A percentile compares a stretch with the other conserved stretches of the same genome.
Evolutionary conservation across 768 basidiomycete genomes (phyloP).

Genomic region (Multifurca ochricompacta): DNA sequence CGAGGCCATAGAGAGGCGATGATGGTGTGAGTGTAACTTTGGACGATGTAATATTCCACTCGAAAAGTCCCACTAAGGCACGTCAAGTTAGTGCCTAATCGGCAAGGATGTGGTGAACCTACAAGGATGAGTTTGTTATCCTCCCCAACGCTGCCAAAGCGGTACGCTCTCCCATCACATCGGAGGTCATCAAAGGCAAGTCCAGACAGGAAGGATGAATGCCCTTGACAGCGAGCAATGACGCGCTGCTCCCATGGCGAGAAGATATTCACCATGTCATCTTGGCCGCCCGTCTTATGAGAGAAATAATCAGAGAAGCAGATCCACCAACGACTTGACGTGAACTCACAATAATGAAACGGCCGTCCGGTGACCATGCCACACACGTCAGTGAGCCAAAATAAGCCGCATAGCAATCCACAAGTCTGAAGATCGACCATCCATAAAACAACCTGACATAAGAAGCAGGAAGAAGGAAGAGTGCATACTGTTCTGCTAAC

Average conservation of each 20-base stretch:
- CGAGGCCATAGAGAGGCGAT: constrained; percentile 72
- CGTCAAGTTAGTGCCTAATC: neutral
- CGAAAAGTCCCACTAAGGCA: constrained; percentile 86
- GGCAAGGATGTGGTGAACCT: constrained; percentile 23
- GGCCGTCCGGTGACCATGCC: constrained; percentile 92
- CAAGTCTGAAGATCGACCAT: constrained; percentile 45
- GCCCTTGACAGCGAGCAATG: constrained; percentile 93
- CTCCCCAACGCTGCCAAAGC: constrained; percentile 94
- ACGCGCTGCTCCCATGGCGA: constrained; percentile 93
- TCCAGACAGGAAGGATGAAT: constrained; percentile 87
- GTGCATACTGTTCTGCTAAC: constrained; percentile 68
- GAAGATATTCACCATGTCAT: constrained; percentile 90
- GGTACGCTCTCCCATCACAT: constrained; percentile 83
- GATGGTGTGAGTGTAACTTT: constrained; percentile 61
- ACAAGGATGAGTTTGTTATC: constrained; percentile 93
- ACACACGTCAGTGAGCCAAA: constrained; percentile 88
- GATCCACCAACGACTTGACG: neutral
- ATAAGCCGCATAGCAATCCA: constrained; percentile 91
- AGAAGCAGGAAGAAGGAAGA: neutral
- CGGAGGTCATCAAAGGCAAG: constrained; percentile 87
- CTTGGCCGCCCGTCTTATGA: constrained; percentile 86
- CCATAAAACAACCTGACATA: neutral
- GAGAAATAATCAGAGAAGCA: neutral
- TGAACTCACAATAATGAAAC: constrained; percentile 69
- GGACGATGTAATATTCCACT: constrained; percentile 86